phyloP scores from a whole-genome alignment of 2,329 filamentous ascomycete species.

The Thielaviopsis euricoi region DNA sequence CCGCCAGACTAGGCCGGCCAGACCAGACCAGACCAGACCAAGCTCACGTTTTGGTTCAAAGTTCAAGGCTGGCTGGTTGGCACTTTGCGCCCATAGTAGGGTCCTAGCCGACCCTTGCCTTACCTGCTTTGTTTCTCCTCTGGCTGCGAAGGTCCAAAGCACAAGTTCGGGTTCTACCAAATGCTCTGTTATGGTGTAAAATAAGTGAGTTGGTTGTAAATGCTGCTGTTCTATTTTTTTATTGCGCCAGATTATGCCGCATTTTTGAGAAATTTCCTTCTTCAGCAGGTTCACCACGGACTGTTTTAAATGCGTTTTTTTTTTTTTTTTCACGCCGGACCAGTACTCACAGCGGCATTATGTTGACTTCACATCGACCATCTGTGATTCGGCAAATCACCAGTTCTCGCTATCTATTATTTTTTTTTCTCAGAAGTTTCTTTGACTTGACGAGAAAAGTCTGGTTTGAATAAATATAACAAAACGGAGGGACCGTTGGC shows the following conservation, averaged over 20 bases:
- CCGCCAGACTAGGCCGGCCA: too few species aligned
- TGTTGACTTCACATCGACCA: background rate
- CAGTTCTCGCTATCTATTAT: background rate
- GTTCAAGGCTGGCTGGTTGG: background rate
- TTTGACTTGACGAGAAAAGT: too few species aligned
- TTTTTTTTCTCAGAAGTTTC: too few species aligned
- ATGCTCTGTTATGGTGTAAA: too few species aligned
- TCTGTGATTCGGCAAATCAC: background rate
- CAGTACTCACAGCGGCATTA: background rate
- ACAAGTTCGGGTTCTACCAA: too few species aligned
- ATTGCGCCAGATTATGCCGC: background rate
- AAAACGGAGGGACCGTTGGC: constrained; percentile 1
- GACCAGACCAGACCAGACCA: background rate
- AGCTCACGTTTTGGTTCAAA: background rate
- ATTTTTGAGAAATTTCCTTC: background rate
- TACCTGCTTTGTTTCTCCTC: background rate
- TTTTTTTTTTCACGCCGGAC: too few species aligned
- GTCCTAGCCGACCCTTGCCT: background rate
- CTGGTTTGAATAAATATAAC: background rate
- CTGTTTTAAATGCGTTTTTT: background rate
- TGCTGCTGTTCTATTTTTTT: background rate
- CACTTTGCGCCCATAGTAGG: background rate
- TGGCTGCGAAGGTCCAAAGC: too few species aligned
- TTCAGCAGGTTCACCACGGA: background rate
- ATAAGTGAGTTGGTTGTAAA: background rate